Conservation (phyloP, 148 eudicot species). For the Cornus suecica region DNA sequence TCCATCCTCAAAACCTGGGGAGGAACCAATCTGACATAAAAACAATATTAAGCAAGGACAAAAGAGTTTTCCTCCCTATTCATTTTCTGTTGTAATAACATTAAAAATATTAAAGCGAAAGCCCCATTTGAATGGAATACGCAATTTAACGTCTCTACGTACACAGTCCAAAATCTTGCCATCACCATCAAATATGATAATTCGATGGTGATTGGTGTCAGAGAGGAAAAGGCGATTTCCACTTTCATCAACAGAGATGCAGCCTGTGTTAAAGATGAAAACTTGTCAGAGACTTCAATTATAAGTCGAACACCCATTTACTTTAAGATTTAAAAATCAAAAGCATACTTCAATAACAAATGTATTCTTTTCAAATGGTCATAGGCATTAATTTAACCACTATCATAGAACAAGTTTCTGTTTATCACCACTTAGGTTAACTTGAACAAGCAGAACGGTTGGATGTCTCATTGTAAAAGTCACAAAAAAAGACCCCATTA, state of each 20-base stretch:
- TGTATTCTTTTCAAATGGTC: neutral
- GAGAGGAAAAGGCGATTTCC: slow-evolving; percentile 75
- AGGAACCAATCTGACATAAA: slow-evolving; percentile 90
- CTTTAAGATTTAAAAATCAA: neutral
- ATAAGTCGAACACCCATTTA: neutral
- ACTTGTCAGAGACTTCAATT: neutral
- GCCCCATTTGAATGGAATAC: neutral
- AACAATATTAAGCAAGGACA: slow-evolving; percentile 26
- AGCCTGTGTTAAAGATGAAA: slow-evolving; percentile 47
- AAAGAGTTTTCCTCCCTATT: slow-evolving; percentile 17
- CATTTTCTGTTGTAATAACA: neutral
- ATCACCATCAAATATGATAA: slow-evolving; percentile 56
- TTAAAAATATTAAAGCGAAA: neutral
- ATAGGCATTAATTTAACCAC: neutral
- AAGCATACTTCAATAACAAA: neutral
- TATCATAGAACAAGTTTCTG: neutral
- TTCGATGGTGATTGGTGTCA: slow-evolving; percentile 84
- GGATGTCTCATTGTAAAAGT: neutral
- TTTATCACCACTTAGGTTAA: neutral
- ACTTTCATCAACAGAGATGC: slow-evolving; percentile 74
- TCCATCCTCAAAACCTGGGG: slow-evolving; percentile 97
- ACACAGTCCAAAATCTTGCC: slow-evolving; percentile 85
- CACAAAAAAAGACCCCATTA: neutral
- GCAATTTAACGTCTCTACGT: slow-evolving; percentile 25
- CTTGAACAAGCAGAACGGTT: neutral